Evolutionary conservation across 2,329 filamentous ascomycete genomes (phyloP).

Genomic region (Colletotrichum sansevieriae): DNA sequence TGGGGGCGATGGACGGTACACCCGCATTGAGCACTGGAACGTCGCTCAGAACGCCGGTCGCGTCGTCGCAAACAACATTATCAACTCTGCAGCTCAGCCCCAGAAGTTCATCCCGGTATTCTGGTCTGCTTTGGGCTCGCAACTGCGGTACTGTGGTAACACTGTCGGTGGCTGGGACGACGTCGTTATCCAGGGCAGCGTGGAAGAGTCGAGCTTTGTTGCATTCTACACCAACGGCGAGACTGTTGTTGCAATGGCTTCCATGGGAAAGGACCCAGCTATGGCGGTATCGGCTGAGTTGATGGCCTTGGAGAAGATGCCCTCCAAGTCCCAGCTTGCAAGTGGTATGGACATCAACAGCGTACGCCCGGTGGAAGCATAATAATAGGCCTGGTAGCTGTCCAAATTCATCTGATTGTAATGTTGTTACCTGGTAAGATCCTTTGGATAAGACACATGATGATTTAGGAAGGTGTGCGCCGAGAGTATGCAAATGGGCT

Average conservation of each 20-base stretch:
- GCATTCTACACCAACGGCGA: constrained; percentile 92
- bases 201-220: constrained; percentile 83
- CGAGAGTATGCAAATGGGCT: no score
- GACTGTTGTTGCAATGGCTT: constrained; percentile 88
- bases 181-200: constrained; percentile 81
- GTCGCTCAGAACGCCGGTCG: constrained; percentile 95
- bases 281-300: constrained; percentile 87
- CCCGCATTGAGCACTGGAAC: constrained; percentile 98
- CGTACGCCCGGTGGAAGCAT: constrained; percentile 53
- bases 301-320: constrained; percentile 87
- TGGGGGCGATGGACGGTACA: constrained; percentile 77
- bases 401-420: no score
- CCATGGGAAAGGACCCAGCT: constrained; percentile 89
- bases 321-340: constrained; percentile 80
- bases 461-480: no score
- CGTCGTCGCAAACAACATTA: constrained; percentile 82
- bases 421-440: no score
- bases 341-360: constrained; percentile 68
- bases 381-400: neutral
- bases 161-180: constrained; percentile 87
- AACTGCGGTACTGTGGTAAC: constrained; percentile 94
- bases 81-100: constrained; percentile 70
- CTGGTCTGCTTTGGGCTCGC: constrained; percentile 92
- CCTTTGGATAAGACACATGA: no score
- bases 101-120: constrained; percentile 92